A percentile compares a stretch with the other conserved stretches of the same genome.
phyloP scores from a whole-genome alignment of 352 stramenopile species.

The Phytophthora sp. region DNA sequence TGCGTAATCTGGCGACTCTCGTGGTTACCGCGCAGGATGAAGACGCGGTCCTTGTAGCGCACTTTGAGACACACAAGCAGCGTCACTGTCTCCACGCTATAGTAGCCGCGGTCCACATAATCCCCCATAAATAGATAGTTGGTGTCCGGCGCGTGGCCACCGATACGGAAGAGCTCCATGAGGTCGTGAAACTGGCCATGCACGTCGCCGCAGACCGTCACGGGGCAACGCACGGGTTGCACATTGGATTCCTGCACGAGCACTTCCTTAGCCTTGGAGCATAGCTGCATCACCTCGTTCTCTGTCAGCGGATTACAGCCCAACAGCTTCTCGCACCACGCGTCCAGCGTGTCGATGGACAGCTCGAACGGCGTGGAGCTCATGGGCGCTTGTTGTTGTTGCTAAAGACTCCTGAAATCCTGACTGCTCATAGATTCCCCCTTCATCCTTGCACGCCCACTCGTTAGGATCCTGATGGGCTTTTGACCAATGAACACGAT shows the following conservation, averaged over 20 bases:
- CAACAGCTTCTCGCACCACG: slow-evolving; percentile 95
- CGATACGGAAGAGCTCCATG: slow-evolving; percentile 94
- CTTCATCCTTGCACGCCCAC: slow-evolving; percentile 4
- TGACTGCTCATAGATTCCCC: background rate
- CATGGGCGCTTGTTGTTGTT: too few relatives aligned
- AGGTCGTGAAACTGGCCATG: slow-evolving; percentile 99
- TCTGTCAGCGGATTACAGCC: slow-evolving; percentile 95
- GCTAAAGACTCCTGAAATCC: too few relatives aligned
- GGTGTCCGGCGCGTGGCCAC: slow-evolving; percentile 87
- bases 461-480: background rate
- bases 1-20: slow-evolving; percentile 85
- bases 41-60: slow-evolving; percentile 87
- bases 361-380: slow-evolving; percentile 72
- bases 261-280: slow-evolving; percentile 95
- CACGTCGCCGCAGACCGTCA: slow-evolving; percentile 98
- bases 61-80: slow-evolving; percentile 89
- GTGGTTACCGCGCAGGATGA: slow-evolving; percentile 86
- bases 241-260: slow-evolving; percentile 98
- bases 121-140: slow-evolving; percentile 87
- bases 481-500: slow-evolving; percentile 2
- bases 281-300: slow-evolving; percentile 95
- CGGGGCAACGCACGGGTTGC: slow-evolving; percentile 94
- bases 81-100: slow-evolving; percentile 86
- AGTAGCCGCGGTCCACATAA: slow-evolving; percentile 90
- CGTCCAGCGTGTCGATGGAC: slow-evolving; percentile 91